Evolutionary conservation across 2,329 filamentous ascomycete species (phyloP).

Genomic region (Arachnopeziza araneosa): DNA sequence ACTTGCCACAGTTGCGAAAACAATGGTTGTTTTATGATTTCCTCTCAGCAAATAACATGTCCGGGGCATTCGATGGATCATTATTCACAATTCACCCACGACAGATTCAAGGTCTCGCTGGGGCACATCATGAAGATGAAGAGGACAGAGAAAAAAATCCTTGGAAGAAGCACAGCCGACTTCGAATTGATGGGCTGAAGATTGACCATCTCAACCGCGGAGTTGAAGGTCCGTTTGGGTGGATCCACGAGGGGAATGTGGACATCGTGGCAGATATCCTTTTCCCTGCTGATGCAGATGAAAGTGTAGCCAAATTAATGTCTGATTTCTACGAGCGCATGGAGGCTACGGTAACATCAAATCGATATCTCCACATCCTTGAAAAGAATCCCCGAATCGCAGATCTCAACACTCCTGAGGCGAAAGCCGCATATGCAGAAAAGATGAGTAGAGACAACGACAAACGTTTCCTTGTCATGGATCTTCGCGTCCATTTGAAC

Average conservation of each 20-base stretch:
- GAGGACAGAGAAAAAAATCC: slow-evolving; percentile 57
- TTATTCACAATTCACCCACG: slow-evolving; percentile 95
- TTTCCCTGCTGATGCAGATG: slow-evolving; percentile 82
- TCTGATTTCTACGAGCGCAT: slow-evolving; percentile 96
- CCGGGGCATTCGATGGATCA: slow-evolving; percentile 89
- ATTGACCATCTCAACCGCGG: slow-evolving; percentile 95
- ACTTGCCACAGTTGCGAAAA: slow-evolving; percentile 85
- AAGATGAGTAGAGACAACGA: slow-evolving; percentile 43
- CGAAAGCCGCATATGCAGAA: slow-evolving; percentile 20
- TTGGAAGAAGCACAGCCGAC: slow-evolving; percentile 94
- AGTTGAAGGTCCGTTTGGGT: slow-evolving; percentile 89
- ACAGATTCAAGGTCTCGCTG: slow-evolving; percentile 76
- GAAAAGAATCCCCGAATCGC: slow-evolving; percentile 39
- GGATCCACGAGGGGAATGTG: slow-evolving; percentile 96
- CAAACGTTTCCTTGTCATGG: slow-evolving; percentile 82
- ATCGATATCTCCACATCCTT: slow-evolving; percentile 57
- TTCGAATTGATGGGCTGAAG: slow-evolving; percentile 87
- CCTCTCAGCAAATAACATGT: slow-evolving; percentile 90
- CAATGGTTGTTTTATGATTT: slow-evolving; percentile 99
- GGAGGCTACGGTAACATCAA: slow-evolving; percentile 83
- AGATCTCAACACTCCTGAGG: slow-evolving; percentile 25
- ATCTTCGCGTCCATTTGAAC: slow-evolving; percentile 90
- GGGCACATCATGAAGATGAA: slow-evolving; percentile 53
- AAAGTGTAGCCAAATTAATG: slow-evolving; percentile 88
- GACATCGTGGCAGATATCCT: slow-evolving; percentile 95